Conservation (phyloP, 164 flowering plant species). For the Amborella trichopoda region DNA sequence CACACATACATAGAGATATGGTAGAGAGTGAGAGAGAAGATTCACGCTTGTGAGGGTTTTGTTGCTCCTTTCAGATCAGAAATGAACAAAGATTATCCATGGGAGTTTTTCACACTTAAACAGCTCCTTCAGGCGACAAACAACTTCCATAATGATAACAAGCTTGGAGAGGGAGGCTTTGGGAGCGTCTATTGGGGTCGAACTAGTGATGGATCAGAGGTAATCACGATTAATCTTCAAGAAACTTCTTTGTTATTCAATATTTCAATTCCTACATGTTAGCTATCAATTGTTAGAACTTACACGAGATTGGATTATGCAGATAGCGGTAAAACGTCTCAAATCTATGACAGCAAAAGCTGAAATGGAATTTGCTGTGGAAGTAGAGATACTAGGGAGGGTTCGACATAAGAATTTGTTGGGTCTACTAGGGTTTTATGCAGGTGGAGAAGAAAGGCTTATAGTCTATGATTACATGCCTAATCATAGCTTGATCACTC, state of each 20-base stretch:
- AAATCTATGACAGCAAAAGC: slow-evolving; percentile 55
- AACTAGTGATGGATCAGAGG: slow-evolving; percentile 58
- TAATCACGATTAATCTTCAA: too few relatives aligned
- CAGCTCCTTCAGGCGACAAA: slow-evolving; percentile 63
- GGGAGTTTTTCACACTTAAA: slow-evolving; percentile 53
- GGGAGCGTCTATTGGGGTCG: slow-evolving; percentile 79
- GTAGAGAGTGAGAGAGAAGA: too few relatives aligned
- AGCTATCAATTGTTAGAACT: too few relatives aligned
- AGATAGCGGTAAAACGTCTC: slow-evolving; percentile 67
- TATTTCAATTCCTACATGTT: background rate
- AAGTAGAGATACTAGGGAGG: slow-evolving; percentile 71
- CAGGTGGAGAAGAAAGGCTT: slow-evolving; percentile 59
- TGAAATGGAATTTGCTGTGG: slow-evolving; percentile 78
- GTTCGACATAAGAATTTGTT: slow-evolving; percentile 65
- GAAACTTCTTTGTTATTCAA: background rate
- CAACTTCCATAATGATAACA: slow-evolving; percentile 52
- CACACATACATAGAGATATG: too few relatives aligned
- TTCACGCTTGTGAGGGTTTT: too few relatives aligned
- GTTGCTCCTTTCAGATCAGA: slow-evolving; percentile 9
- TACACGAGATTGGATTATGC: slow-evolving; percentile 3
- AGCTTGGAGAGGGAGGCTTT: slow-evolving; percentile 74
- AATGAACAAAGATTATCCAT: slow-evolving; percentile 35
- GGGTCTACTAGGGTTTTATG: slow-evolving; percentile 58
- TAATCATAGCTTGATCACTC: slow-evolving; percentile 57
- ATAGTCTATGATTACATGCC: slow-evolving; percentile 80